These are phyloP conservation scores for Hebeloma cylindrosporum DNA, from an alignment of 768 basidiomycete genomes.

Conservation along the genomic window DNA sequence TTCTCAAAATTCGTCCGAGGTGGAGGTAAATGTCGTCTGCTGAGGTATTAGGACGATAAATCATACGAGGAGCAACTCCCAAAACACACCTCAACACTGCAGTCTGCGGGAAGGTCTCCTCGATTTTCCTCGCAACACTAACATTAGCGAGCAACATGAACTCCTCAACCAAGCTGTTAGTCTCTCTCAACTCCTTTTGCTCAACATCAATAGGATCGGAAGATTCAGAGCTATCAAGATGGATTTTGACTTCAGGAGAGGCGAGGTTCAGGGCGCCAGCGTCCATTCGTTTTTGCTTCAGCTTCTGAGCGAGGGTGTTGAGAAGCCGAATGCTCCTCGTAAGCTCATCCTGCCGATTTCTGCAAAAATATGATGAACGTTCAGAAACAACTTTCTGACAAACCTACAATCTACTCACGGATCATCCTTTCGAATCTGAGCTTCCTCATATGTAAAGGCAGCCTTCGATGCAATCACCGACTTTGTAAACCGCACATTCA, in stretches of 20 bases:
- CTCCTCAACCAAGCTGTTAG: constrained; percentile 96
- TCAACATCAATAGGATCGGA: constrained; percentile 97
- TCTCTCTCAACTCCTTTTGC: constrained; percentile 89
- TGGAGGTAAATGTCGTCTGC: constrained; percentile 86
- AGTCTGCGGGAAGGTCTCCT: constrained; percentile 94
- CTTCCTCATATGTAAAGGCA: constrained; percentile 96
- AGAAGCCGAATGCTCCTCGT: constrained; percentile 86
- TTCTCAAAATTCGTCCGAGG: constrained; percentile 95
- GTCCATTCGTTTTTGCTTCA: constrained; percentile 84
- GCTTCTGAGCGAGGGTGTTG: constrained; percentile 80
- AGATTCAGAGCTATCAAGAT: constrained; percentile 89
- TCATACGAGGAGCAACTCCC: not conserved
- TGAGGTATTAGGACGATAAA: not conserved
- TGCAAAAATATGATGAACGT: constrained; percentile 27
- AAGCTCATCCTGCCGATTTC: constrained; percentile 75
- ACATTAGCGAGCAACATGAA: constrained; percentile 99
- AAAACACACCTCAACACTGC: constrained; percentile 75
- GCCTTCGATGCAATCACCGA: constrained; percentile 96
- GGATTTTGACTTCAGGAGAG: constrained; percentile 97
- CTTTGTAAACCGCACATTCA: constrained; percentile 89
- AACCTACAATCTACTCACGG: too few species aligned
- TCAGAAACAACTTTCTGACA: not conserved
- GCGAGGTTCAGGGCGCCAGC: constrained; percentile 98
- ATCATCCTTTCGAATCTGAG: constrained; percentile 92
- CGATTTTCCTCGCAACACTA: constrained; percentile 87